These are phyloP conservation scores for Sicyos baderoa DNA, from an alignment of 306 rosid species.

Conservation along the genomic window DNA sequence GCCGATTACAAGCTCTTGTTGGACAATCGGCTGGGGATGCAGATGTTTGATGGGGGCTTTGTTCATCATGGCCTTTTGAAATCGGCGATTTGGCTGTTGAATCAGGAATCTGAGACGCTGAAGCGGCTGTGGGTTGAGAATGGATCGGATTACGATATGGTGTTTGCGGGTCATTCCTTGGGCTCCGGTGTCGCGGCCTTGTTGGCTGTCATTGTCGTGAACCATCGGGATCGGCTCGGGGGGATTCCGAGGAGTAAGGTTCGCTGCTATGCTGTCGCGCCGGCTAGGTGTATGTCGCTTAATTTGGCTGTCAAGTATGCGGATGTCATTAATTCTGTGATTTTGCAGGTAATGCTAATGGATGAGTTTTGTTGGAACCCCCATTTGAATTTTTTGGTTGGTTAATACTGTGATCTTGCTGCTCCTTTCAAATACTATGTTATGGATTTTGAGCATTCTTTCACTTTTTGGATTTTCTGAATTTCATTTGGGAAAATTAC, in stretches of 20 bases:
- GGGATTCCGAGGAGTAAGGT: slow-evolving; percentile 61
- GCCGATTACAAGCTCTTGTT: slow-evolving; percentile 63
- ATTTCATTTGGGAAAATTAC: too few species aligned
- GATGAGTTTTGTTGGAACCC: neutral
- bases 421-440: neutral
- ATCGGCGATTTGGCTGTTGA: slow-evolving; percentile 72
- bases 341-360: slow-evolving; percentile 69
- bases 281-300: slow-evolving; percentile 89
- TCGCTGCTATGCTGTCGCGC: slow-evolving; percentile 67
- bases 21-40: slow-evolving; percentile 62
- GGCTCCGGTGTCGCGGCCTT: slow-evolving; percentile 87
- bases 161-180: slow-evolving; percentile 76
- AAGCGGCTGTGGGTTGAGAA: slow-evolving; percentile 58
- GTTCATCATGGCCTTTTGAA: slow-evolving; percentile 76
- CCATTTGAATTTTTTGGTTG: neutral
- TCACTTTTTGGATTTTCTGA: neutral
- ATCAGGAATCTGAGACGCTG: slow-evolving; percentile 61
- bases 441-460: neutral
- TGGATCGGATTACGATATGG: slow-evolving; percentile 49
- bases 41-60: slow-evolving; percentile 84
- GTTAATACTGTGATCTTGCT: neutral
- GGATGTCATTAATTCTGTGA: slow-evolving; percentile 64
- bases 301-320: slow-evolving; percentile 94
- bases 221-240: slow-evolving; percentile 50
- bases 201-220: slow-evolving; percentile 55